A percentile compares a stretch with the other conserved stretches of the same genome.
Conservation (phyloP, 2,329 filamentous ascomycete species). For the Penicillium sp. region DNA sequence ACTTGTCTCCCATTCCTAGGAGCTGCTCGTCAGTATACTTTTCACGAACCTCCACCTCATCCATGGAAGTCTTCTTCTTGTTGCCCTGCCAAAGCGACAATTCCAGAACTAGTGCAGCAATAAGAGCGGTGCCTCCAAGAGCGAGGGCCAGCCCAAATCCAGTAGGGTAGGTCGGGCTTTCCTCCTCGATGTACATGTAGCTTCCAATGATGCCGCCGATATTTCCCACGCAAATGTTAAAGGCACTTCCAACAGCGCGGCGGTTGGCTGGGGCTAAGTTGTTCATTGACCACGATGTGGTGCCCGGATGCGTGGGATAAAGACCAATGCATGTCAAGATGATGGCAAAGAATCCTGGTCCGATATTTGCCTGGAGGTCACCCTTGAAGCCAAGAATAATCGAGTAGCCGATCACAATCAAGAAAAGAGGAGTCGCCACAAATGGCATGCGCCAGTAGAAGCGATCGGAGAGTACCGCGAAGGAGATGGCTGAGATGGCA, state of each 20-base stretch:
- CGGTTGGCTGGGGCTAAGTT: conserved; percentile 23
- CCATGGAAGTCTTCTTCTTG: conserved; percentile 15
- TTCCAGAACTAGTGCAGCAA: conserved; percentile 19
- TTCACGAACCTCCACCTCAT: conserved; percentile 30
- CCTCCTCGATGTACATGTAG: conserved; percentile 23
- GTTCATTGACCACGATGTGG: conserved; percentile 24
- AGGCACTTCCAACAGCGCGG: conserved; percentile 19
- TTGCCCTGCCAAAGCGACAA: conserved; percentile 17
- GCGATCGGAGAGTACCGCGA: conserved; percentile 20
- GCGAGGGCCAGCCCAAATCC: conserved; percentile 21
- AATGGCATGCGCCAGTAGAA: conserved; percentile 27
- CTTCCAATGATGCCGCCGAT: conserved; percentile 22
- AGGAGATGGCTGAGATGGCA: conserved; percentile 21
- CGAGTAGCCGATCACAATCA: conserved; percentile 15
- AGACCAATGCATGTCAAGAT: conserved; percentile 22
- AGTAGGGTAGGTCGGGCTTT: conserved; percentile 19
- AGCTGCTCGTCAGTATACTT: conserved; percentile 20
- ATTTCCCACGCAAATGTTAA: conserved; percentile 22
- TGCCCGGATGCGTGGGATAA: conserved; percentile 24
- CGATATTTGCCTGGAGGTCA: conserved; percentile 15
- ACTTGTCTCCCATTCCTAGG: conserved; percentile 39
- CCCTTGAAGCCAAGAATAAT: conserved; percentile 23
- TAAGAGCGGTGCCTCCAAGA: conserved; percentile 12
- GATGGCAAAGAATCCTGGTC: conserved; percentile 21
- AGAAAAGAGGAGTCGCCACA: conserved; percentile 14